phyloP scores from a whole-genome alignment of 352 stramenopile species.

The Pythium aphanidermatum region DNA sequence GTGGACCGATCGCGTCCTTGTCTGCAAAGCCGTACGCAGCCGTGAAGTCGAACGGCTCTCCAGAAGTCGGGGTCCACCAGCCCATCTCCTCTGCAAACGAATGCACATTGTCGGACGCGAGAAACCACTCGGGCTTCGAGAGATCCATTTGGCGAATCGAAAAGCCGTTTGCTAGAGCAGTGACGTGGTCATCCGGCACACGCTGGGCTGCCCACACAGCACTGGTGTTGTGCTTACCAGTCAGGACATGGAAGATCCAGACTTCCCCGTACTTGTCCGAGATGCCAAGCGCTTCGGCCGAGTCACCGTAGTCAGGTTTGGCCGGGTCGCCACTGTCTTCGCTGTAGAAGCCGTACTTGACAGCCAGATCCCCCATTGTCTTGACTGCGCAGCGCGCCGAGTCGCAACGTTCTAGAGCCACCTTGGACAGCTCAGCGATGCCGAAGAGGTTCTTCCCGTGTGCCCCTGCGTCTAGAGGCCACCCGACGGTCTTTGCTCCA shows the following conservation, averaged over 20 bases:
- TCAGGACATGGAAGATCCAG: conserved; percentile 95
- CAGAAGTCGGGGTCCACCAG: conserved; percentile 63
- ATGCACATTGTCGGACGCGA: conserved; percentile 86
- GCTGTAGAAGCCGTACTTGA: conserved; percentile 92
- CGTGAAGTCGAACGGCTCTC: conserved; percentile 61
- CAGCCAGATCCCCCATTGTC: conserved; percentile 91
- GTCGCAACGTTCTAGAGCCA: conserved; percentile 88
- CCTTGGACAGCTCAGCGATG: conserved; percentile 86
- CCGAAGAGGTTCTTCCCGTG: conserved; percentile 86
- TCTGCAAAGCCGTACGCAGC: conserved; percentile 61
- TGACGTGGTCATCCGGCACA: conserved; percentile 87
- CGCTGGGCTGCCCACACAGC: conserved; percentile 93
- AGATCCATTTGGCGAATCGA: conserved; percentile 88
- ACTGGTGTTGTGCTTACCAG: conserved; percentile 75
- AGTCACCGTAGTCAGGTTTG: conserved; percentile 56
- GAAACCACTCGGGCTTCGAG: conserved; percentile 71
- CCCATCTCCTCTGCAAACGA: conserved; percentile 78
- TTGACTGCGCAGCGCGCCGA: conserved; percentile 75
- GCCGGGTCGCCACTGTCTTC: conserved; percentile 72
- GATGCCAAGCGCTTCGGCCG: conserved; percentile 83
- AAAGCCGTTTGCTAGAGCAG: conserved; percentile 91
- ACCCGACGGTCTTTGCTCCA: conserved; percentile 72
- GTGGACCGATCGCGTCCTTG: conserved; percentile 44
- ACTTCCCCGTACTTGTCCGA: conserved; percentile 83
- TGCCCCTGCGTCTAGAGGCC: conserved; percentile 34